These are phyloP conservation scores for Termitomyces sp. DNA, from an alignment of 768 basidiomycete genomes.

Conservation along the genomic window DNA sequence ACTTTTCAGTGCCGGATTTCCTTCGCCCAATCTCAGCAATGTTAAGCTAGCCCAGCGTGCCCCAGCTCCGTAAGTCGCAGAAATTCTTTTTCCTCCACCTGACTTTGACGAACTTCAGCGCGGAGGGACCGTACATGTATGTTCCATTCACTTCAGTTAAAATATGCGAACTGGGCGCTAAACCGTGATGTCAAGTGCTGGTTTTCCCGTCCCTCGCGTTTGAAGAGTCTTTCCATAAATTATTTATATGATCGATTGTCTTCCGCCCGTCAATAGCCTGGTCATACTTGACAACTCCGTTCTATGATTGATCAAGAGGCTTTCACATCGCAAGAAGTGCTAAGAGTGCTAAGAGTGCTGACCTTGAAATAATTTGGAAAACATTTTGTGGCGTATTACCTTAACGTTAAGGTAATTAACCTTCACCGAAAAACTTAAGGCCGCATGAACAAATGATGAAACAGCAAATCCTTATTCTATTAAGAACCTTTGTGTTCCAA, in stretches of 20 bases:
- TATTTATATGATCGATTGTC: neutral
- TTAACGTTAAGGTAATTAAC: no score
- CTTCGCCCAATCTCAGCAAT: conserved; percentile 6
- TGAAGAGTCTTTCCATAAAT: neutral
- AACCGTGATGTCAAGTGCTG: neutral
- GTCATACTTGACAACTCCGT: neutral
- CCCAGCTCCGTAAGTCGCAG: conserved; percentile 5
- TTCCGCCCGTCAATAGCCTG: neutral
- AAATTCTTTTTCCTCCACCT: neutral
- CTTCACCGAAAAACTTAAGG: neutral
- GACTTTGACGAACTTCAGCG: neutral
- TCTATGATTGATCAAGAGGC: no score
- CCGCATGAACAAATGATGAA: neutral
- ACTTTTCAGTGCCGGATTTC: conserved; percentile 8
- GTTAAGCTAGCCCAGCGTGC: conserved; percentile 5
- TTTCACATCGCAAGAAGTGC: neutral
- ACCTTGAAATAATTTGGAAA: neutral
- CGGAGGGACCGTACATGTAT: neutral
- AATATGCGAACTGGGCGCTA: neutral
- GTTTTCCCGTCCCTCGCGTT: conserved; percentile 2
- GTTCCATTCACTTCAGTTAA: neutral
- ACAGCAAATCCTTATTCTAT: neutral
- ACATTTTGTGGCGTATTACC: neutral
- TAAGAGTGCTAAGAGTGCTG: neutral
- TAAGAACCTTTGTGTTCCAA: no score